Evolutionary conservation across 2,329 filamentous ascomycete species (phyloP).

Genomic region (Basipetospora chlamydospora): DNA sequence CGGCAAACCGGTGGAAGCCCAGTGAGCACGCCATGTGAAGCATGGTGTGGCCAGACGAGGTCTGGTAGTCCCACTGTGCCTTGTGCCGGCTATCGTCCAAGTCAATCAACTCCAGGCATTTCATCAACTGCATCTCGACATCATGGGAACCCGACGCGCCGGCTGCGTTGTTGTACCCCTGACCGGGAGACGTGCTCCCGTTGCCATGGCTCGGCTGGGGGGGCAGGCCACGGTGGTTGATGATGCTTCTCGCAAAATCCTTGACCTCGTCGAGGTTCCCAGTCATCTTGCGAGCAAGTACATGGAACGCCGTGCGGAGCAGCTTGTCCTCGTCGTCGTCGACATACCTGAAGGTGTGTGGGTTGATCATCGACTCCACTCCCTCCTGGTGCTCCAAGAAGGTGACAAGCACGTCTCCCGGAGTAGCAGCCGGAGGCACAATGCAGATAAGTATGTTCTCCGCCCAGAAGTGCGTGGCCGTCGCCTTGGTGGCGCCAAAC

Average conservation of each 20-base stretch:
- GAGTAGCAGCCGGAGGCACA: slow-evolving; percentile 52
- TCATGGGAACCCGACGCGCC: slow-evolving; percentile 20
- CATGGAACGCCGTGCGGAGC: slow-evolving; percentile 50
- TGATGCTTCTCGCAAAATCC: slow-evolving; percentile 46
- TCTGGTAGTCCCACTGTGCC: slow-evolving; percentile 51
- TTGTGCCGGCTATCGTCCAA: slow-evolving; percentile 57
- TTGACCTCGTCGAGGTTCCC: slow-evolving; percentile 46
- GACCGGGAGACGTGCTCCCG: slow-evolving; percentile 23
- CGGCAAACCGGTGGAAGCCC: slow-evolving; percentile 61
- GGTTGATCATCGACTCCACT: slow-evolving; percentile 5
- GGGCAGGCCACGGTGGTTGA: slow-evolving; percentile 14
- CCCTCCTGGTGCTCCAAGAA: slow-evolving; percentile 25
- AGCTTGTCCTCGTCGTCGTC: slow-evolving; percentile 56
- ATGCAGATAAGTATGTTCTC: slow-evolving; percentile 67
- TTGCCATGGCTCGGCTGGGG: slow-evolving; percentile 21
- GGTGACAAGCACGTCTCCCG: slow-evolving; percentile 57
- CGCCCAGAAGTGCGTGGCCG: slow-evolving; percentile 69
- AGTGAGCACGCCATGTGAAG: slow-evolving; percentile 65
- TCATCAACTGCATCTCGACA: slow-evolving; percentile 55
- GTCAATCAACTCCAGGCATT: slow-evolving; percentile 65
- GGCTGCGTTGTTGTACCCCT: slow-evolving; percentile 27
- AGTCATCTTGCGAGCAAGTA: slow-evolving; percentile 50
- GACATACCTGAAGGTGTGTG: slow-evolving; percentile 52
- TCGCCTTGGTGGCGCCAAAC: slow-evolving; percentile 53
- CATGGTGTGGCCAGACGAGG: slow-evolving; percentile 61